phyloP scores from a whole-genome alignment of 2,329 filamentous ascomycete genomes.

The Didymella arachidicola region DNA sequence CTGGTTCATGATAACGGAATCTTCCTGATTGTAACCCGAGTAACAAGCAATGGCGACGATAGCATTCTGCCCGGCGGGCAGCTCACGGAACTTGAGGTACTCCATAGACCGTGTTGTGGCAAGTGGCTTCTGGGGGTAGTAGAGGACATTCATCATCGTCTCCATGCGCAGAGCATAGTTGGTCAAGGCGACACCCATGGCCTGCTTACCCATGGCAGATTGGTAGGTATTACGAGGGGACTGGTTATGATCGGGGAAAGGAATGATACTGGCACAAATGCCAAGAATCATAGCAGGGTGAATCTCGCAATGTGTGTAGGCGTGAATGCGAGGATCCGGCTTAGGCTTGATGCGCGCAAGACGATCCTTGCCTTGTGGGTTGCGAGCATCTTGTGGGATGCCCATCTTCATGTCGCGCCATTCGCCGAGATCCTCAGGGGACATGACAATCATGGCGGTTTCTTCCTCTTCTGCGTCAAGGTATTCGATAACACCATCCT shows the following conservation, averaged over 20 bases:
- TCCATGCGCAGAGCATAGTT: constrained; percentile 98
- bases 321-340: constrained; percentile 85
- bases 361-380: constrained; percentile 72
- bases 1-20: constrained; percentile 99
- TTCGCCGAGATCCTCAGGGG: constrained; percentile 87
- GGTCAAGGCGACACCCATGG: constrained; percentile 98
- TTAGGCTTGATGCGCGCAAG: constrained; percentile 89
- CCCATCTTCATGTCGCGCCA: constrained; percentile 57
- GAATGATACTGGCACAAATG: constrained; percentile 98
- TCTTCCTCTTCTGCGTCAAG: constrained; percentile 98
- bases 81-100: constrained; percentile 95
- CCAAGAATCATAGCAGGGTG: constrained; percentile 99
- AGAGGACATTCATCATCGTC: constrained; percentile 98
- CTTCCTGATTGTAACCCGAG: constrained; percentile 99
- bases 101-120: constrained; percentile 98
- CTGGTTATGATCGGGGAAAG: constrained; percentile 99
- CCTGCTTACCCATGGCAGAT: constrained; percentile 99
- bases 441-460: constrained; percentile 99
- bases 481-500: constrained; percentile 89
- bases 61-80: constrained; percentile 96
- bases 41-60: constrained; percentile 98
- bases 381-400: constrained; percentile 37
- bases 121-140: constrained; percentile 97
- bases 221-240: constrained; percentile 99
- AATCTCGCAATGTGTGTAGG: constrained; percentile 98